Percentiles rank a stretch among this genome's conserved stretches.
These are phyloP conservation scores for Aspergillus calidoustus DNA, from an alignment of 2,329 filamentous ascomycete genomes.

Conservation along the genomic window DNA sequence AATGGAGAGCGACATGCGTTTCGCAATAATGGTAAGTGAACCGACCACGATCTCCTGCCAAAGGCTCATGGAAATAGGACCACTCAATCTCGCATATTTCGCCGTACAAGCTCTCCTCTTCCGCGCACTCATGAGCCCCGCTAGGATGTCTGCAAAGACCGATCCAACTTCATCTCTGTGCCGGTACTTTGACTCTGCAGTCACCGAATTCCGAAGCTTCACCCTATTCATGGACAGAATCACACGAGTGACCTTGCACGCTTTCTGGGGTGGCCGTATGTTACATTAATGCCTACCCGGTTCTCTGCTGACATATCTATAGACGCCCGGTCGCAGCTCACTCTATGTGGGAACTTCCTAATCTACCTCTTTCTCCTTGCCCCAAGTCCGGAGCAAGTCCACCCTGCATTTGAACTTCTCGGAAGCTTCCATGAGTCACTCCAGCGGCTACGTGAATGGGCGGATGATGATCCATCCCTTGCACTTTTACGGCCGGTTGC, in stretches of 20 bases:
- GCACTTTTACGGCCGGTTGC: constrained; percentile 28
- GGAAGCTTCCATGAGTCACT: constrained; percentile 31
- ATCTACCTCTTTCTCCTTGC: constrained; percentile 55
- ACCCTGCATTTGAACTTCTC: constrained; percentile 26
- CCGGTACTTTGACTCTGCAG: constrained; percentile 26
- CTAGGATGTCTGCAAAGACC: constrained; percentile 50
- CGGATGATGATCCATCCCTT: constrained; percentile 26
- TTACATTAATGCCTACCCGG: constrained; percentile 19
- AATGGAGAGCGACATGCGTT: neutral
- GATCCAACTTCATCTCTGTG: constrained; percentile 36
- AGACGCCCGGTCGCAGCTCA: constrained; percentile 51
- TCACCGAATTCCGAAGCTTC: constrained; percentile 30
- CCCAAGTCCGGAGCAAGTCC: constrained; percentile 34
- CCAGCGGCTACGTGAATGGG: constrained; percentile 23
- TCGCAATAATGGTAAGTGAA: constrained; percentile 10
- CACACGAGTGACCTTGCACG: constrained; percentile 38
- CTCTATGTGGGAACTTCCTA: constrained; percentile 55
- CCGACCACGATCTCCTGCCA: neutral
- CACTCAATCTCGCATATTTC: constrained; percentile 51
- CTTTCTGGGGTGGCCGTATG: constrained; percentile 54
- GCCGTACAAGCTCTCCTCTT: constrained; percentile 50
- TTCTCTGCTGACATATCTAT: neutral
- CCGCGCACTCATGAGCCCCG: constrained; percentile 53
- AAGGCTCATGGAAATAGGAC: constrained; percentile 23
- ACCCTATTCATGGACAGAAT: constrained; percentile 43